phyloP scores from a whole-genome alignment of 2,329 filamentous ascomycete genomes.

The Aschersonia sp. region DNA sequence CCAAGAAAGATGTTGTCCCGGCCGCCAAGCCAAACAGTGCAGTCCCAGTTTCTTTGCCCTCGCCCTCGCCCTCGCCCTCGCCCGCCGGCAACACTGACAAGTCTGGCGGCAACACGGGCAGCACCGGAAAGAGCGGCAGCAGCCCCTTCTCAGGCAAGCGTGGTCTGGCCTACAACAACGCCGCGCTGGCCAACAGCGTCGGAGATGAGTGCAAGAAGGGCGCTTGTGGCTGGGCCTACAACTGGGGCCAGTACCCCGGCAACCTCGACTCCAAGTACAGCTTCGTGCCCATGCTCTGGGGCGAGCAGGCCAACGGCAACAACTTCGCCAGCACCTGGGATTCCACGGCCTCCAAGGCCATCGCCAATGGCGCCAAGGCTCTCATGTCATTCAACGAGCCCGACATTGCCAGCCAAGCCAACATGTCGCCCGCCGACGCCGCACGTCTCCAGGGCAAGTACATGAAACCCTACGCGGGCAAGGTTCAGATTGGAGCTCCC shows the following conservation, averaged over 20 bases:
- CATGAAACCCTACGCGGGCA: slow-evolving; percentile 39
- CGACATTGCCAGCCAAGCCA: slow-evolving; percentile 44
- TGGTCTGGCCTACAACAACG: slow-evolving; percentile 54
- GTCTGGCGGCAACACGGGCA: background rate
- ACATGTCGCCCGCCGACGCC: slow-evolving; percentile 36
- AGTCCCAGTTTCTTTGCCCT: too few species aligned
- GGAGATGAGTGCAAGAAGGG: slow-evolving; percentile 17
- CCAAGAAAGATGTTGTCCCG: too few species aligned
- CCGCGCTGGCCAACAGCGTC: slow-evolving; percentile 36
- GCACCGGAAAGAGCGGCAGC: background rate
- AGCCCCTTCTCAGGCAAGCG: slow-evolving; percentile 32
- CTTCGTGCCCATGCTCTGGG: slow-evolving; percentile 58
- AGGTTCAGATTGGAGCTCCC: slow-evolving; percentile 41
- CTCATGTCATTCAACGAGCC: slow-evolving; percentile 62
- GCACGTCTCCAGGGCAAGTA: slow-evolving; percentile 36
- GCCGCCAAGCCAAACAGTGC: too few species aligned
- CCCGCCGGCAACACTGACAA: background rate
- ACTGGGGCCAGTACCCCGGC: slow-evolving; percentile 42
- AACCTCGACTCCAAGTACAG: slow-evolving; percentile 29
- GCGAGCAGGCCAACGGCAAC: slow-evolving; percentile 7
- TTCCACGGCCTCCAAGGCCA: slow-evolving; percentile 31
- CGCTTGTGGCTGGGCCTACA: slow-evolving; percentile 47
- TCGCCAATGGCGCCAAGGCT: slow-evolving; percentile 36
- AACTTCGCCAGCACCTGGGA: slow-evolving; percentile 28
- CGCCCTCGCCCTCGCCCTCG: slow-evolving; percentile 1